Evolutionary conservation across 768 basidiomycete species (phyloP).

Genomic region (Phylloporus arenicola): DNA sequence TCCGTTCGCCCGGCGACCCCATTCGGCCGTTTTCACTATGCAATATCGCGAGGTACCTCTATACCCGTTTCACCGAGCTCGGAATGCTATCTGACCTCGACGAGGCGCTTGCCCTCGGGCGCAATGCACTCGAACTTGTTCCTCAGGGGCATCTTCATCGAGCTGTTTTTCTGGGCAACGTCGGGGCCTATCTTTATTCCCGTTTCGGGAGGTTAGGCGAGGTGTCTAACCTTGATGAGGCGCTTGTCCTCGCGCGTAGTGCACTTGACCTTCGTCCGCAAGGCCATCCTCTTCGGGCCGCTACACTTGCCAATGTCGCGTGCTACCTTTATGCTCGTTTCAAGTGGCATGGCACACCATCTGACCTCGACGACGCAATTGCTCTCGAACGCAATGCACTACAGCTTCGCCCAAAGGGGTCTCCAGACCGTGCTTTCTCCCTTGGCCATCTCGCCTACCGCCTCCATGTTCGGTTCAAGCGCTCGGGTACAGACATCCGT

Average conservation of each 20-base stretch:
- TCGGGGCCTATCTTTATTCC: neutral
- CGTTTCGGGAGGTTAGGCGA: neutral
- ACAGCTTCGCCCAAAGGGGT: neutral
- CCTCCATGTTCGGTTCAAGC: constrained; percentile 21
- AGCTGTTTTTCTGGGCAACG: neutral
- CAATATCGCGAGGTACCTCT: neutral
- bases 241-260: neutral
- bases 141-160: neutral
- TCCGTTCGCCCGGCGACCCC: neutral
- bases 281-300: neutral
- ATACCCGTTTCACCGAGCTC: neutral
- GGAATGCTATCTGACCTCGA: neutral
- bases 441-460: neutral
- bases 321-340: neutral
- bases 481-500: too few relatives aligned
- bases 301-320: neutral
- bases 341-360: neutral
- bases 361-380: neutral
- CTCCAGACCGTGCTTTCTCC: neutral
- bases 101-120: neutral
- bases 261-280: neutral
- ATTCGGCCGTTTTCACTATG: neutral
- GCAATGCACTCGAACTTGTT: neutral
- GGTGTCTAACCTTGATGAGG: neutral
- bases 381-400: neutral